Conservation (phyloP, 2,329 filamentous ascomycete genomes). For the Sclerotinia trifoliorum region DNA sequence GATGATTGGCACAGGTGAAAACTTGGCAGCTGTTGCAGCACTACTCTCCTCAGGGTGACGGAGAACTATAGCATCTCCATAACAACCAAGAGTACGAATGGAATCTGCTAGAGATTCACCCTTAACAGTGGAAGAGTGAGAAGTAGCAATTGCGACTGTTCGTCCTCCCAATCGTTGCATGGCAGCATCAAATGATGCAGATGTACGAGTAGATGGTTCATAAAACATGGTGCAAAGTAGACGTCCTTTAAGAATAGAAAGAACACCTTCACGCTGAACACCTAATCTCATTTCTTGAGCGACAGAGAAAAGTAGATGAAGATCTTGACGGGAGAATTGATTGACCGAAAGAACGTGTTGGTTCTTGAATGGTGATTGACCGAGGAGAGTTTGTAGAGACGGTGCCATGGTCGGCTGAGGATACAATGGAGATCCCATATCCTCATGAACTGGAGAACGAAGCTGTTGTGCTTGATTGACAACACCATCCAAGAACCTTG, state of each 20-base stretch:
- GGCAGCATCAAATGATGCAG: conserved; percentile 91
- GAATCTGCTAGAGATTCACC: conserved; percentile 93
- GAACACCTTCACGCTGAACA: conserved; percentile 85
- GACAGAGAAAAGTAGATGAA: conserved; percentile 92
- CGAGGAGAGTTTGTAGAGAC: conserved; percentile 69
- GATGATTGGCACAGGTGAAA: conserved; percentile 87
- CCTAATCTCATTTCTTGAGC: conserved; percentile 97
- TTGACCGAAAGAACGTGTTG: conserved; percentile 89
- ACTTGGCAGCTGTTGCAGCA: conserved; percentile 80
- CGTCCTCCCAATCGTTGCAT: conserved; percentile 97
- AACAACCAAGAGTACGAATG: conserved; percentile 88
- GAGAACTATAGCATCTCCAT: conserved; percentile 92
- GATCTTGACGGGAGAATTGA: conserved; percentile 81
- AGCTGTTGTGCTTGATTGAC: conserved; percentile 36
- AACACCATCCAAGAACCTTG: conserved; percentile 42
- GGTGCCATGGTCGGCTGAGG: conserved; percentile 54
- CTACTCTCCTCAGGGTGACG: conserved; percentile 84
- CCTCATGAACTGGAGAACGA: conserved; percentile 44
- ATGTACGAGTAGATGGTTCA: conserved; percentile 94
- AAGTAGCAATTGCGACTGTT: conserved; percentile 77
- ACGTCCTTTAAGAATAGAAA: conserved; percentile 81
- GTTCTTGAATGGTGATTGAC: conserved; percentile 82
- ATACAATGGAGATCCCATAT: conserved; percentile 49
- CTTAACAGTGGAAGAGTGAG: conserved; percentile 87
- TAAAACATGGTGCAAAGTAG: conserved; percentile 94